Evolutionary conservation across 768 basidiomycete genomes (phyloP).

Genomic region (Collybia mongolica): DNA sequence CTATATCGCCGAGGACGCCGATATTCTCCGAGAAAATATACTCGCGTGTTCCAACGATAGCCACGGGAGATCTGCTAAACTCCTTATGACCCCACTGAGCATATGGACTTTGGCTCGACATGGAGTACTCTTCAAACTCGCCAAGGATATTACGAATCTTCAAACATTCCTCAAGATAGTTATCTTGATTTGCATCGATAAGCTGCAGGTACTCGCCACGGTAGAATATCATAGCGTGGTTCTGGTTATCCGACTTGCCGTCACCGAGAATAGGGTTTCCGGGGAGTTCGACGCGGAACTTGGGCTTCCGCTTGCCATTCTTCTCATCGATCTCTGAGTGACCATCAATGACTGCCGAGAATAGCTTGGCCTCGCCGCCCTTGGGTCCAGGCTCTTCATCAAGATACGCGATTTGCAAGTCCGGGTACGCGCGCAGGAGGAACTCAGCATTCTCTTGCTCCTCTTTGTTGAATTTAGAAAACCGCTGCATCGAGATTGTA

Average conservation of each 20-base stretch:
- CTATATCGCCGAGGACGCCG: conserved; percentile 97
- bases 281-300: conserved; percentile 96
- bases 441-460: conserved; percentile 99
- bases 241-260: conserved; percentile 99
- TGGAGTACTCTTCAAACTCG: conserved; percentile 93
- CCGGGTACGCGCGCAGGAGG: conserved; percentile 95
- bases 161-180: conserved; percentile 97
- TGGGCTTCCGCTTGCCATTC: conserved; percentile 88
- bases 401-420: conserved; percentile 96
- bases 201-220: conserved; percentile 98
- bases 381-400: conserved; percentile 93
- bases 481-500: conserved; percentile 97
- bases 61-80: conserved; percentile 86
- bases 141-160: conserved; percentile 98
- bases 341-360: conserved; percentile 94
- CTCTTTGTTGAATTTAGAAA: conserved; percentile 99
- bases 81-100: conserved; percentile 95
- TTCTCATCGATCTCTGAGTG: conserved; percentile 93
- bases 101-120: conserved; percentile 93
- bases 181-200: conserved; percentile 99
- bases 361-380: conserved; percentile 85
- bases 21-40: conserved; percentile 99
- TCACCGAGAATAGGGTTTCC: conserved; percentile 99
- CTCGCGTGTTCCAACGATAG: conserved; percentile 97
- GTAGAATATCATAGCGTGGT: conserved; percentile 98